Conservation (phyloP, 306 rosid species). For the Prunus mongolica region DNA sequence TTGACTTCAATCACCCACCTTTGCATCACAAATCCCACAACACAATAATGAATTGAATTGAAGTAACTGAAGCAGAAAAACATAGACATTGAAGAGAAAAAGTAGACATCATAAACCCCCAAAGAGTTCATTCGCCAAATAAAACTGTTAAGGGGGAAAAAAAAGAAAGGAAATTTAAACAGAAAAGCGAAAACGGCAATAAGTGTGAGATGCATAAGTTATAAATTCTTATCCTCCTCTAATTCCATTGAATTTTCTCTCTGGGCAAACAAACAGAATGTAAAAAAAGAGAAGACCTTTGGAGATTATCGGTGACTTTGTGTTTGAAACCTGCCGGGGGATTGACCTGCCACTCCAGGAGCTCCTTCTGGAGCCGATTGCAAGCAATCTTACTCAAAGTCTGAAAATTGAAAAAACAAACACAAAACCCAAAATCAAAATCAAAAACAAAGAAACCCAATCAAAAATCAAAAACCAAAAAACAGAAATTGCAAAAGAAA, state of each 20-base stretch:
- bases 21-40: slow-evolving; percentile 17
- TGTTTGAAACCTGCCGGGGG: slow-evolving; percentile 94
- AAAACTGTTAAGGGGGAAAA: background rate
- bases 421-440: slow-evolving; percentile 6
- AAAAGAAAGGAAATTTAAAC: background rate
- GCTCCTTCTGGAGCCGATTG: slow-evolving; percentile 98
- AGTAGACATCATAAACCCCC: background rate
- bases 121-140: background rate
- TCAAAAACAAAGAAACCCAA: background rate
- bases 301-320: slow-evolving; percentile 95
- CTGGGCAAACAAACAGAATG: background rate
- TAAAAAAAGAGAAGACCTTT: slow-evolving; percentile 46
- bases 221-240: background rate
- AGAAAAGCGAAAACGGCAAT: slow-evolving; percentile 6
- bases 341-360: slow-evolving; percentile 97
- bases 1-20: slow-evolving; percentile 99
- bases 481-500: background rate
- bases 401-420: slow-evolving; percentile 25
- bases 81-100: background rate
- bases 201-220: background rate
- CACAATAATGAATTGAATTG: background rate
- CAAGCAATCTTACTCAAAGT: slow-evolving; percentile 94
- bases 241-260: background rate
- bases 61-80: background rate
- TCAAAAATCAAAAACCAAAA: background rate